These are phyloP conservation scores for Trametopsis cervina DNA, from an alignment of 768 basidiomycete species.

Conservation along the genomic window DNA sequence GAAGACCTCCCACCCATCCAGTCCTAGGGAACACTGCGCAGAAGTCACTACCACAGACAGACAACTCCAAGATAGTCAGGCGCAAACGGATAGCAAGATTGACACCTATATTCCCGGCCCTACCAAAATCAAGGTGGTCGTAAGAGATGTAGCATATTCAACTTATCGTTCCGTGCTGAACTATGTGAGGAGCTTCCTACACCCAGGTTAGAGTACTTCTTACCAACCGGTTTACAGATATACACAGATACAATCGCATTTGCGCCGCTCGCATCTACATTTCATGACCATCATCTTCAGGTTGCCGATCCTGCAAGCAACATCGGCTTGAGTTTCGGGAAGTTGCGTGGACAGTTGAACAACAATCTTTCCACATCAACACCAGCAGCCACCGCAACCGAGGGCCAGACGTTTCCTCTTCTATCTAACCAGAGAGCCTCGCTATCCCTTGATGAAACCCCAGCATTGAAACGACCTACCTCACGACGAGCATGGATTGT, in stretches of 20 bases:
- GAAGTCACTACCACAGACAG: conserved; percentile 1
- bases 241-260: conserved; percentile 84
- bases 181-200: conserved; percentile 41
- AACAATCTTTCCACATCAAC: conserved; percentile 11
- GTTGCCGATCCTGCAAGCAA: conserved; percentile 11
- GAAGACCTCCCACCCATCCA: too few relatives aligned
- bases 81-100: too few relatives aligned
- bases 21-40: neutral
- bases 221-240: conserved; percentile 36
- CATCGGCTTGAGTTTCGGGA: neutral
- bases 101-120: conserved; percentile 36
- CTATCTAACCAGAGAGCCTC: conserved; percentile 5
- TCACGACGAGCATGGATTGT: conserved; percentile 65
- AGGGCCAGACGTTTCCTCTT: conserved; percentile 23
- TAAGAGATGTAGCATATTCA: conserved; percentile 52
- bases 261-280: conserved; percentile 75
- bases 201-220: neutral
- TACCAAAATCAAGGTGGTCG: conserved; percentile 43
- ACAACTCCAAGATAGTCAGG: too few relatives aligned
- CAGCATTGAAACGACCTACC: conserved; percentile 19
- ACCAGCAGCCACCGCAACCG: conserved; percentile 22
- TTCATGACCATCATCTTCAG: conserved; percentile 25
- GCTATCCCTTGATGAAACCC: neutral
- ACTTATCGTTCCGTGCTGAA: conserved; percentile 68
- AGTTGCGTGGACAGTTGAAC: too few relatives aligned